Evolutionary conservation across 768 basidiomycete genomes (phyloP), one percentile per base, ranked within the genome.

Genomic region (Suillus cothurnatus): DNA sequence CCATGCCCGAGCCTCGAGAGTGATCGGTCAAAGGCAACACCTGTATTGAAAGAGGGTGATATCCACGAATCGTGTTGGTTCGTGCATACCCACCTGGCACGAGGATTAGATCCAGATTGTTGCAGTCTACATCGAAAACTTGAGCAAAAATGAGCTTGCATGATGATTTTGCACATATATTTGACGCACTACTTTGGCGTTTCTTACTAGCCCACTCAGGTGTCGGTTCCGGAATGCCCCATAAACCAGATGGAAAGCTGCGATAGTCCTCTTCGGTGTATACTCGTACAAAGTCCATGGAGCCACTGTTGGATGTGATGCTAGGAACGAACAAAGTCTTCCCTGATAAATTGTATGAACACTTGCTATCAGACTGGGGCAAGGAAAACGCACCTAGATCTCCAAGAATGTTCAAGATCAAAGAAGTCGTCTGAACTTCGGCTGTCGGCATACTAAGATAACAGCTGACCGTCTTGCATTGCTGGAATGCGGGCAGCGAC

Each of bases 371-470:
- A 59, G 12, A 28, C 7, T 9, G 9, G 39, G 26, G 39, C 11
- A 17, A 9, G 34, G 38, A 38, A 9, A 9, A 57, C 85, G 52
- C 65, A 91, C 91, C 86, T 12, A 77, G 61, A 69, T 75, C 74
- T 26, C 78, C 71, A n/a, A 93, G 73, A 62, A 93, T 82, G 17
- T 79, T 79, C 14, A 81, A 73, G 14, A 85, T 81, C 41, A 93
- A 67, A 0, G 72, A 71, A 5, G 81, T 71, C 0, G 92, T 93
- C 69, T 88, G 82, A 31, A 88, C 80, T 70, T 94, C 92, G 4
- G 83, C 89, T 2, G 82, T 73, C 14, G 90, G 90, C 92, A 94
- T 93, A 75, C 86, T 93, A 49, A 94, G 80, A 73, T 90, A 94
- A 74, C 92, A 94, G 78, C 90, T 88, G 36, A 93, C 73, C 6